phyloP scores from a whole-genome alignment of 164 flowering plant genomes.

The Nelumbo lutea region DNA sequence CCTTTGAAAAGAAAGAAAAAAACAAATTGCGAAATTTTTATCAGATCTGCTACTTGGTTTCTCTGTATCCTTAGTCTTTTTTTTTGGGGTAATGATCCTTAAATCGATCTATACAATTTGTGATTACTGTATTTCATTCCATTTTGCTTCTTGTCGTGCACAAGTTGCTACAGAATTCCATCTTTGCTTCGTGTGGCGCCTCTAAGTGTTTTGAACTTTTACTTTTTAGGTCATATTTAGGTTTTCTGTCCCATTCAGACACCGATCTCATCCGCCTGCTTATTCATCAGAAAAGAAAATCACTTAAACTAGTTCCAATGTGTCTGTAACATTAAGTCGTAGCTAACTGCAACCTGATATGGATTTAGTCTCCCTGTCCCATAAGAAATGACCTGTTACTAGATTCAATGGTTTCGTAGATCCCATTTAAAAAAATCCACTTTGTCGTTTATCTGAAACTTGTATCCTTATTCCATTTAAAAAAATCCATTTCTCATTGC shows the following conservation, averaged over 20 bases:
- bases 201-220: no score
- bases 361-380: neutral
- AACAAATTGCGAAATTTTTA: neutral
- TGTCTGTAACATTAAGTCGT: no score
- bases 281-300: no score
- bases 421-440: constrained; percentile 3
- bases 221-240: no score
- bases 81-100: no score
- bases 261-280: no score
- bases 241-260: no score
- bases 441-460: constrained; percentile 20
- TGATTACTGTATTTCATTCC: no score
- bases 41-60: neutral
- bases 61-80: neutral
- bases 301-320: neutral
- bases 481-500: neutral
- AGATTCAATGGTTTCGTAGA: neutral
- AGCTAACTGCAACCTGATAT: neutral
- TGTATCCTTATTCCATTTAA: constrained; percentile 8
- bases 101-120: no score
- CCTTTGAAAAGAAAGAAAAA: neutral
- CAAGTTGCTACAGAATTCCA: no score
- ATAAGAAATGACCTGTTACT: neutral
- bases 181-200: no score
- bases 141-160: no score